phyloP scores from a whole-genome alignment of 345 rosid species.

The Kernera saxatilis region DNA sequence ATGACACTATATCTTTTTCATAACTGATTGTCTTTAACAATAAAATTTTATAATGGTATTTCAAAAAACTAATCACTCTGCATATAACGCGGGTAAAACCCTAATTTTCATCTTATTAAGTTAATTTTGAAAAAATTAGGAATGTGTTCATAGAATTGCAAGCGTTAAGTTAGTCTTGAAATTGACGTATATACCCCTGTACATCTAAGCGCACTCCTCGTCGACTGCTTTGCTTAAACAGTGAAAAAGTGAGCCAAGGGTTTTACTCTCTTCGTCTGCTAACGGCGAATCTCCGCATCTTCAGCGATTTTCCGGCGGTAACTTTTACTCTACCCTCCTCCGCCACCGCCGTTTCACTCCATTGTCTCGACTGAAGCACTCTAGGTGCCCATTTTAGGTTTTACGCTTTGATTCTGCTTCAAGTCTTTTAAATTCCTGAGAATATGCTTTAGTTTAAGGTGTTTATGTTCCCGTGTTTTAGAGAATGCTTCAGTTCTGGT shows the following conservation, averaged over 20 bases:
- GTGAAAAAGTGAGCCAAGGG: background rate
- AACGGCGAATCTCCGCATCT: background rate
- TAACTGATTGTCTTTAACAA: no score
- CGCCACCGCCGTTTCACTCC: background rate
- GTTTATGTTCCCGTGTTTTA: background rate
- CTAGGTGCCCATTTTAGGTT: background rate
- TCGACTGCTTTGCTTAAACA: background rate
- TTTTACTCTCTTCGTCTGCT: no score
- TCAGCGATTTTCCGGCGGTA: constrained; percentile 1
- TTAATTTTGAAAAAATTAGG: no score
- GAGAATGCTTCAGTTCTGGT: background rate
- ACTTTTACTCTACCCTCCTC: background rate
- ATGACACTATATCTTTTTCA: no score
- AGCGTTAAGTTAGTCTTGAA: no score
- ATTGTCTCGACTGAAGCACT: background rate
- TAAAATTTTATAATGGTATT: no score
- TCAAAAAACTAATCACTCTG: no score
- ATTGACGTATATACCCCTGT: no score
- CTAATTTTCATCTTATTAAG: no score
- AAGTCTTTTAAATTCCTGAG: background rate
- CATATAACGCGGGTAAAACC: no score
- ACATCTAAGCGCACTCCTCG: no score
- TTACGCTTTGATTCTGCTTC: constrained; percentile 10
- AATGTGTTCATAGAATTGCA: no score
- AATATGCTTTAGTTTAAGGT: background rate